Conservation (phyloP, 148 eudicot species). For the Rhododendron simsii region DNA sequence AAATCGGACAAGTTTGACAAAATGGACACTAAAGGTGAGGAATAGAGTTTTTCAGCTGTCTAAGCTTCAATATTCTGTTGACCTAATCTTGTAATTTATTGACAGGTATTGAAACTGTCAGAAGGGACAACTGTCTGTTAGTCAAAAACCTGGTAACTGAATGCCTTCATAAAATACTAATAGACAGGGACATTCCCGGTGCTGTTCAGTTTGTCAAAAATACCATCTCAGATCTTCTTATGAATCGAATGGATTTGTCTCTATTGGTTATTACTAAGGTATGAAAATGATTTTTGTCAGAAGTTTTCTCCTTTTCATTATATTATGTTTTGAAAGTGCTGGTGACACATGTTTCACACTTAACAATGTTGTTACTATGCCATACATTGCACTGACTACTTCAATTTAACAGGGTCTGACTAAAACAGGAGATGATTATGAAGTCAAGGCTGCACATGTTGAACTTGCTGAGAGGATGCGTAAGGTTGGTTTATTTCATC, state of each 20-base stretch:
- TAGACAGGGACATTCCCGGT: constrained; percentile 89
- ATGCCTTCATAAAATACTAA: constrained; percentile 87
- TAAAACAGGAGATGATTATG: constrained; percentile 91
- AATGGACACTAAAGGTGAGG: constrained; percentile 95
- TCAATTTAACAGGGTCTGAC: constrained; percentile 68
- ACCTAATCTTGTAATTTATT: constrained; percentile 8
- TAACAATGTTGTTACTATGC: background rate
- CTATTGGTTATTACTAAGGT: constrained; percentile 97
- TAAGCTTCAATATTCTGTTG: constrained; percentile 7
- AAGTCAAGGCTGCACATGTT: constrained; percentile 96
- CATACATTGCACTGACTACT: background rate
- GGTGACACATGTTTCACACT: background rate
- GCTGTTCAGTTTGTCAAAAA: constrained; percentile 90
- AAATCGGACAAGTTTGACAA: constrained; percentile 83
- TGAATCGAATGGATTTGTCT: constrained; percentile 96
- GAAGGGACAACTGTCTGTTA: constrained; percentile 92
- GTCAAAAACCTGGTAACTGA: constrained; percentile 92
- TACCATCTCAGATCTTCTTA: constrained; percentile 91
- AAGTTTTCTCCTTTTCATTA: background rate
- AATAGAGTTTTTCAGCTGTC: background rate
- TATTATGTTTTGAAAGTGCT: background rate
- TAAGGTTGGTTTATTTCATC: constrained; percentile 47
- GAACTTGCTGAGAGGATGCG: constrained; percentile 99
- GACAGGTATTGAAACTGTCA: constrained; percentile 93
- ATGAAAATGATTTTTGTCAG: constrained; percentile 4